Conservation (phyloP, 2,329 filamentous ascomycete species). For the Aspergillus spinulosporus region DNA sequence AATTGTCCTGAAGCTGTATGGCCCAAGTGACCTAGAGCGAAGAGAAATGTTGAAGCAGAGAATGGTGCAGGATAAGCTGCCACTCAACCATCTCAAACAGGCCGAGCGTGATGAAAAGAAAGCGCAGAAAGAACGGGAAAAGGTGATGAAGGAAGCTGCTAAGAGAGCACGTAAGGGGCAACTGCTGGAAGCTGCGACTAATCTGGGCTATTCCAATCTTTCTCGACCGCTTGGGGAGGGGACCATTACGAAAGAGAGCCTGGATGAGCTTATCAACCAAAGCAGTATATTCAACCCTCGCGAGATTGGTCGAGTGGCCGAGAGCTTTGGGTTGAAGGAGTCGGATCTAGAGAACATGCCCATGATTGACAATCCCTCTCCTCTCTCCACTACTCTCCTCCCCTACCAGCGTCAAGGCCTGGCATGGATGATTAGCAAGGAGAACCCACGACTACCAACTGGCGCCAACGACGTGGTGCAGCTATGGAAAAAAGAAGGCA, state of each 20-base stretch:
- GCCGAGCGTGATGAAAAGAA: constrained; percentile 52
- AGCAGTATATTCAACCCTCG: constrained; percentile 69
- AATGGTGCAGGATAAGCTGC: constrained; percentile 66
- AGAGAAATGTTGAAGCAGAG: constrained; percentile 58
- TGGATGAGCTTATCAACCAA: constrained; percentile 65
- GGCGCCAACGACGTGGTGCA: constrained; percentile 67
- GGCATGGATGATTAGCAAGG: constrained; percentile 77
- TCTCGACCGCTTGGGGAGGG: constrained; percentile 30
- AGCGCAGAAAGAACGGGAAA: constrained; percentile 53
- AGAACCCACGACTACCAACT: constrained; percentile 66
- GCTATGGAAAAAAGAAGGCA: constrained; percentile 66
- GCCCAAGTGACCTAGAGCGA: constrained; percentile 58
- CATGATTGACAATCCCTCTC: constrained; percentile 66
- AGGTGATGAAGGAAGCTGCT: constrained; percentile 45
- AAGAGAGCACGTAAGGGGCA: constrained; percentile 32
- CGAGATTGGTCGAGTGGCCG: constrained; percentile 63
- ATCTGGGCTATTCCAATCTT: constrained; percentile 39
- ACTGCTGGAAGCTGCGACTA: constrained; percentile 27
- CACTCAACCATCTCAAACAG: constrained; percentile 55
- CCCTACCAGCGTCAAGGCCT: constrained; percentile 79
- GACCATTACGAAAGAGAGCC: constrained; percentile 39
- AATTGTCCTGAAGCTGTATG: constrained; percentile 67
- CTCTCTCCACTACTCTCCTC: constrained; percentile 66
- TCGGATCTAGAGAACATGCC: constrained; percentile 69
- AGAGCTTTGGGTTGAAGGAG: constrained; percentile 71